A percentile compares a stretch with the other conserved stretches of the same genome.
phyloP scores from a whole-genome alignment of 495 filamentous ascomycete species.

The Xylaria flabelliformis region DNA sequence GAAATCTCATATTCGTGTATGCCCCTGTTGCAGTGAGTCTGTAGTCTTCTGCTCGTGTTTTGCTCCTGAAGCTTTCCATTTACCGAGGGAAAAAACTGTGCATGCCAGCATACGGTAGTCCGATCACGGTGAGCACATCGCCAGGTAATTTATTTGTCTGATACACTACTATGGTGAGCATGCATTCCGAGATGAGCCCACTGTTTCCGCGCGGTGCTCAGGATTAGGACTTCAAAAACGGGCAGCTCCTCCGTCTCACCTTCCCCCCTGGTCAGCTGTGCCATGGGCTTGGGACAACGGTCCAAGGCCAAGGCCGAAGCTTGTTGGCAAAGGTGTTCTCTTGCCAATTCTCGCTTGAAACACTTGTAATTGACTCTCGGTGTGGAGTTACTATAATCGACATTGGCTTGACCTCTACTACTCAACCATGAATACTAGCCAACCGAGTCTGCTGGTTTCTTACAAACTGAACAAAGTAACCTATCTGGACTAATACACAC shows the following conservation, averaged over 20 bases:
- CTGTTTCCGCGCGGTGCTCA: constrained; percentile 10
- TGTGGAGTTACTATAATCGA: neutral
- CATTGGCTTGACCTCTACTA: neutral
- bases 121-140: constrained; percentile 19
- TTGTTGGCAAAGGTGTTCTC: neutral
- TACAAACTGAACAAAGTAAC: neutral
- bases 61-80: neutral
- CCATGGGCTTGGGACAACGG: constrained; percentile 22
- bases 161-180: neutral
- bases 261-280: constrained; percentile 22
- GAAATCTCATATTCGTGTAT: neutral
- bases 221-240: constrained; percentile 12
- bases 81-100: neutral
- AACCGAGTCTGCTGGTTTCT: neutral
- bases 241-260: constrained; percentile 19
- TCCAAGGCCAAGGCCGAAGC: constrained; percentile 7
- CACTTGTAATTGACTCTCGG: neutral
- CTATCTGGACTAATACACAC: neutral
- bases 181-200: constrained; percentile 15
- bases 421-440: neutral
- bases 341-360: constrained; percentile 1
- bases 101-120: neutral
- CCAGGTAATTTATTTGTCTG: constrained; percentile 4
- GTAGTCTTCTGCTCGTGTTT: neutral
- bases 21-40: neutral